A percentile compares a stretch with the other conserved stretches of the same genome.
phyloP scores from a whole-genome alignment of 192 early-diverging fungal species.

The Entomortierella beljakovae region DNA sequence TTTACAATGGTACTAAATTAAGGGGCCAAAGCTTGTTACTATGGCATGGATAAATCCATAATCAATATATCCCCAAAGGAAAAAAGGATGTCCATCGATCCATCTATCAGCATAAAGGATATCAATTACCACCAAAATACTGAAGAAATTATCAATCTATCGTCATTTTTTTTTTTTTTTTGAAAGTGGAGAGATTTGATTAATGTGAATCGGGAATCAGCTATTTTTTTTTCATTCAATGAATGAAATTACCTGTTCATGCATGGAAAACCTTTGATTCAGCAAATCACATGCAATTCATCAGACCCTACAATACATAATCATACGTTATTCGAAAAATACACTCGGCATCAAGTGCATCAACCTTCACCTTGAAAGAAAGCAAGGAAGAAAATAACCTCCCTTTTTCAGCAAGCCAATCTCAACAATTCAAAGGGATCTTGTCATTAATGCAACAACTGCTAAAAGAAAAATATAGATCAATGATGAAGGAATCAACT shows the following conservation, averaged over 20 bases:
- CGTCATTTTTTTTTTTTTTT: background rate
- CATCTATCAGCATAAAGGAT: constrained; percentile 8
- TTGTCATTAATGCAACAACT: too few relatives aligned
- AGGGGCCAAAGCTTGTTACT: background rate
- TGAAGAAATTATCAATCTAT: background rate
- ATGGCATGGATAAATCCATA: too few relatives aligned
- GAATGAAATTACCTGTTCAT: background rate
- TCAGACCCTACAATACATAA: background rate
- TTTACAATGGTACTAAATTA: constrained; percentile 37
- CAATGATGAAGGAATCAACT: too few relatives aligned
- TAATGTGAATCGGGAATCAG: background rate
- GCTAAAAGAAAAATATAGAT: too few relatives aligned
- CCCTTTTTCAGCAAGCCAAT: too few relatives aligned
- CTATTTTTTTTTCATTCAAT: background rate
- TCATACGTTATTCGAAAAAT: too few relatives aligned
- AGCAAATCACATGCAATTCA: constrained; percentile 3
- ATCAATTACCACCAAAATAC: background rate
- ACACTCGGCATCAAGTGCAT: too few relatives aligned
- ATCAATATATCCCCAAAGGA: background rate
- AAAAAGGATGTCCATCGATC: constrained; percentile 25
- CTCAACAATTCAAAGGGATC: too few relatives aligned
- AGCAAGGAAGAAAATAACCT: too few relatives aligned
- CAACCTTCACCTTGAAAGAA: too few relatives aligned
- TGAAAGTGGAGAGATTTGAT: too few relatives aligned
- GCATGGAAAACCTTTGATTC: constrained; percentile 33